Conservation (phyloP, 495 filamentous ascomycete genomes). For the Penicillium egyptiacum region DNA sequence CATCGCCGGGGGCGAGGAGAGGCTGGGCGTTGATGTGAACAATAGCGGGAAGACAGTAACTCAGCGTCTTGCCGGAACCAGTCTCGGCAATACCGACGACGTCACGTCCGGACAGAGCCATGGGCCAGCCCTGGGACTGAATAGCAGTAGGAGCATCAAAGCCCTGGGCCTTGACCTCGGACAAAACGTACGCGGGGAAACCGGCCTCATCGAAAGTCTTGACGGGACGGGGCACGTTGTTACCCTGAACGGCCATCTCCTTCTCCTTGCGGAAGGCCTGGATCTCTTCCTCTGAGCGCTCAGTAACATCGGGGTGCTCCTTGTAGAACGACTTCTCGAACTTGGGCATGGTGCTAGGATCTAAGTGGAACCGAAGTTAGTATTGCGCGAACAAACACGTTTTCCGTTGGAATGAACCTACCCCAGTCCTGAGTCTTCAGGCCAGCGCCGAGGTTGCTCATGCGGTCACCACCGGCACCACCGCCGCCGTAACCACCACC, state of each 20-base stretch:
- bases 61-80: conserved; percentile 97
- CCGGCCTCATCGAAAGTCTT: conserved; percentile 96
- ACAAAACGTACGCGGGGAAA: conserved; percentile 95
- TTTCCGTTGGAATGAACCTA: conserved; percentile 41
- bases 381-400: conserved; percentile 1
- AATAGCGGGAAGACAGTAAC: conserved; percentile 97
- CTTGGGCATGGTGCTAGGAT: conserved; percentile 78
- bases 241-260: conserved; percentile 75
- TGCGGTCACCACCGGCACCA: conserved; percentile 77
- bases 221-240: conserved; percentile 83
- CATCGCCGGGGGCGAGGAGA: conserved; percentile 93
- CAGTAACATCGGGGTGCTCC: conserved; percentile 75
- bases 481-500: conserved; percentile 48
- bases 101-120: conserved; percentile 97
- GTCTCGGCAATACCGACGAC: conserved; percentile 99
- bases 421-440: conserved; percentile 87
- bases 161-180: conserved; percentile 96
- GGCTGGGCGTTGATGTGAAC: conserved; percentile 99
- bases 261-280: conserved; percentile 81
- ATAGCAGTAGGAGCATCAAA: conserved; percentile 91
- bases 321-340: conserved; percentile 99
- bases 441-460: conserved; percentile 84
- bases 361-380: conserved; percentile 47
- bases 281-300: conserved; percentile 74
- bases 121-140: conserved; percentile 98